phyloP scores from a whole-genome alignment of 2,329 filamentous ascomycete genomes.

The Cladosporium sp. region DNA sequence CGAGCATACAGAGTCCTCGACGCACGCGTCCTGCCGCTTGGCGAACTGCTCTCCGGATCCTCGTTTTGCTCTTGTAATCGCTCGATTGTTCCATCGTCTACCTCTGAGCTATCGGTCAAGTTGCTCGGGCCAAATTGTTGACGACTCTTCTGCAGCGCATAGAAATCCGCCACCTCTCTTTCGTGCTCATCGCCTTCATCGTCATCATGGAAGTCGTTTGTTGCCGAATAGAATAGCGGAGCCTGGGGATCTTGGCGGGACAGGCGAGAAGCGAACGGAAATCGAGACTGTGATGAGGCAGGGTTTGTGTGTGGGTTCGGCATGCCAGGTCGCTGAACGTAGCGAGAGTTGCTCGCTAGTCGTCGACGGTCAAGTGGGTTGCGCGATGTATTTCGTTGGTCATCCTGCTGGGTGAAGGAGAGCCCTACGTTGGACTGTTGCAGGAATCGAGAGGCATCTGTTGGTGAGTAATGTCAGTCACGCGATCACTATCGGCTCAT shows the following conservation, averaged over 20 bases:
- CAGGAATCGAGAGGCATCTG: conserved; percentile 94
- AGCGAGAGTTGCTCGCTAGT: conserved; percentile 45
- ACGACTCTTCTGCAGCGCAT: conserved; percentile 83
- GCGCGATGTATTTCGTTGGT: conserved; percentile 37
- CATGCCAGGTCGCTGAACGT: conserved; percentile 46
- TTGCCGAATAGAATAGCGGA: conserved; percentile 88
- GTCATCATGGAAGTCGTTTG: conserved; percentile 87
- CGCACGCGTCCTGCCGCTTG: conserved; percentile 35
- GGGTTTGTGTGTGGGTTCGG: conserved; percentile 66
- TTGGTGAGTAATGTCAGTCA: conserved; percentile 36
- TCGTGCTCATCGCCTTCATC: conserved; percentile 90
- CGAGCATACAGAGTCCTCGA: conserved; percentile 33
- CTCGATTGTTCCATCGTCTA: conserved; percentile 59
- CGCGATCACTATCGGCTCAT: conserved; percentile 34
- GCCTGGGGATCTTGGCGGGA: conserved; percentile 64
- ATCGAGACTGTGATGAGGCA: conserved; percentile 67
- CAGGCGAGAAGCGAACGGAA: conserved; percentile 75
- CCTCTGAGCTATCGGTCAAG: conserved; percentile 79
- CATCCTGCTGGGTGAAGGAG: conserved; percentile 57
- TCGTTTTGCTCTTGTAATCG: conserved; percentile 36
- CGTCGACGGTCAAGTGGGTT: conserved; percentile 47
- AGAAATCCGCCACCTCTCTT: conserved; percentile 87
- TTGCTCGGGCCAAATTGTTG: conserved; percentile 81
- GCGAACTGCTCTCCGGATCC: conserved; percentile 37
- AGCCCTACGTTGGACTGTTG: conserved; percentile 93